Conservation (phyloP, 257 asterid genomes). For the Parsonsia alboflavescens region DNA sequence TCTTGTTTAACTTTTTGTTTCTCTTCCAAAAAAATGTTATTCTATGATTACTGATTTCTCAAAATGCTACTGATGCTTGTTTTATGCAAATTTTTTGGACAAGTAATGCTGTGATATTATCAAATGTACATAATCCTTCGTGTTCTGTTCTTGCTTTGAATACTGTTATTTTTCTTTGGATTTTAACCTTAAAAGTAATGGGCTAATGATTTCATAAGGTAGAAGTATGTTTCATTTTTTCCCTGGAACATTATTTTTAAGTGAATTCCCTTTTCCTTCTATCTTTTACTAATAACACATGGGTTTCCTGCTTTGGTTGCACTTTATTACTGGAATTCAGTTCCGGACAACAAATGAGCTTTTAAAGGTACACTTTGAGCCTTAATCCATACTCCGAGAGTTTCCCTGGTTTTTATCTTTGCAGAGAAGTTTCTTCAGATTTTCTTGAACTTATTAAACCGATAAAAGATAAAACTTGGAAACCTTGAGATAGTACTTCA, state of each 20-base stretch:
- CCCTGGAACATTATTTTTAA: neutral
- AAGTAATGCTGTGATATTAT: neutral
- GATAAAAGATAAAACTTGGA: neutral
- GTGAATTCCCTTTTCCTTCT: neutral
- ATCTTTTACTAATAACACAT: slow-evolving; percentile 26
- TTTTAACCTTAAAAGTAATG: neutral
- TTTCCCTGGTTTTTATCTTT: slow-evolving; percentile 4
- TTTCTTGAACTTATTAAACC: too few species aligned
- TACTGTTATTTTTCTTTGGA: too few species aligned
- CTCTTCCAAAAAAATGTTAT: slow-evolving; percentile 3
- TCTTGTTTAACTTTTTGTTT: slow-evolving; percentile 6
- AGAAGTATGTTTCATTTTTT: neutral
- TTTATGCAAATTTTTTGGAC: neutral
- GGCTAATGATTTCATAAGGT: neutral
- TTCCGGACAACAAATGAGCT: slow-evolving; percentile 54
- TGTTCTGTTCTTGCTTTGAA: neutral
- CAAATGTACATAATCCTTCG: neutral
- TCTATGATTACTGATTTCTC: neutral
- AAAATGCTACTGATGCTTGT: neutral
- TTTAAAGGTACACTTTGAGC: slow-evolving; percentile 40
- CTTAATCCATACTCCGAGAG: neutral
- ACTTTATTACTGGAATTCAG: slow-evolving; percentile 69
- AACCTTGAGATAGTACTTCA: neutral
- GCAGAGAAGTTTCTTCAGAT: too few species aligned
- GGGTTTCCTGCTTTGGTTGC: slow-evolving; percentile 85